A percentile compares a stretch with the other conserved stretches of the same genome.
These are phyloP conservation scores for Dactylis glomerata DNA, from an alignment of 176 grass and related monocot species.

Conservation along the genomic window DNA sequence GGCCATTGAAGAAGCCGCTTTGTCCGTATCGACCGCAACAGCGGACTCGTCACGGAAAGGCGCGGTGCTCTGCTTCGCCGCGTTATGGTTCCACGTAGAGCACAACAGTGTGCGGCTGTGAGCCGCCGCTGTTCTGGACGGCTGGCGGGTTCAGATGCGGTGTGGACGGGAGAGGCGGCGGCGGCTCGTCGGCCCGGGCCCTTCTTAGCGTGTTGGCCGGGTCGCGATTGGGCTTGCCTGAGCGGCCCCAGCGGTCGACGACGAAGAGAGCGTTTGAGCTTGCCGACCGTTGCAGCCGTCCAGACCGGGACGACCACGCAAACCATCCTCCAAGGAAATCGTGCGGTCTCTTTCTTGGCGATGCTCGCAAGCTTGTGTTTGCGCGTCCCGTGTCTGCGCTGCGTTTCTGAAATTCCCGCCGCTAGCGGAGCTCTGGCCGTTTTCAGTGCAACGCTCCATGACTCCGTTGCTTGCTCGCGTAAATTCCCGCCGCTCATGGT, in stretches of 20 bases:
- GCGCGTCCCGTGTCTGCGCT: too few species aligned
- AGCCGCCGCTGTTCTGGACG: neutral
- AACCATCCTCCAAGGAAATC: too few species aligned
- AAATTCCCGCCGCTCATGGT: neutral
- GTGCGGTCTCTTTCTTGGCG: too few species aligned
- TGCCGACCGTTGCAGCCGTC: neutral
- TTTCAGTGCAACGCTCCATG: neutral
- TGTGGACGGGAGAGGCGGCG: neutral
- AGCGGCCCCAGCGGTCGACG: neutral
- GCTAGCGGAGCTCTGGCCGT: neutral
- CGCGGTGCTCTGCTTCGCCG: neutral
- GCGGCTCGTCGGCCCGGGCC: neutral
- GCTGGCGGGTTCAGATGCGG: neutral
- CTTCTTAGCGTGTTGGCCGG: neutral
- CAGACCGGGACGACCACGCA: too few species aligned
- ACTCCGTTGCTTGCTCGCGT: neutral
- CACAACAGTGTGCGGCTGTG: neutral
- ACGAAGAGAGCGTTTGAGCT: neutral
- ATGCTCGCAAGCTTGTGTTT: too few species aligned
- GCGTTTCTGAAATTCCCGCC: too few species aligned
- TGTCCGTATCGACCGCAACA: slow-evolving; percentile 22
- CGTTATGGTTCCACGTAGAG: neutral
- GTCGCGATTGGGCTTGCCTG: neutral
- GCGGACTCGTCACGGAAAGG: neutral
- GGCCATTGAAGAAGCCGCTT: neutral